Percentiles rank a stretch among this genome's conserved stretches.
These are phyloP conservation scores for Leptomonas pyrrhocoris DNA, from an alignment of 208 protist genomes.

Conservation along the genomic window DNA sequence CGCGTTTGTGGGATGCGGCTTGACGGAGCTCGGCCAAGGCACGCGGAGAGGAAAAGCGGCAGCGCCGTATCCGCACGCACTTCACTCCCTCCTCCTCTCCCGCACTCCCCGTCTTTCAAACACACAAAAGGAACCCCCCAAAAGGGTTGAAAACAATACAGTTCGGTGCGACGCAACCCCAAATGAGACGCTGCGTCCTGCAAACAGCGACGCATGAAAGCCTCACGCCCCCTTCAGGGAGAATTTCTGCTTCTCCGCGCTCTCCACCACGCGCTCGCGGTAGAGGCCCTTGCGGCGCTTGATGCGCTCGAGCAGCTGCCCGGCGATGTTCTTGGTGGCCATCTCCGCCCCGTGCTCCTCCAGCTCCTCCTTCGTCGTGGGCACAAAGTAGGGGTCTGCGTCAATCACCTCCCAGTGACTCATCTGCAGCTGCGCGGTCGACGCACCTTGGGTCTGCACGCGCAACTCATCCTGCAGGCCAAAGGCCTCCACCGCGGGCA, in stretches of 20 bases:
- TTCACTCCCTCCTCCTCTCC: too few species aligned
- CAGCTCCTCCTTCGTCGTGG: slow-evolving; percentile 96
- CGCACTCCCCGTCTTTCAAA: too few species aligned
- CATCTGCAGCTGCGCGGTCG: slow-evolving; percentile 96
- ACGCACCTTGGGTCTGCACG: slow-evolving; percentile 95
- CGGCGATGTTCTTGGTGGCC: slow-evolving; percentile 88
- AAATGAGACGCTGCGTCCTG: too few species aligned
- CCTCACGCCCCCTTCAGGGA: slow-evolving; percentile 84
- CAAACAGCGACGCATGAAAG: too few species aligned
- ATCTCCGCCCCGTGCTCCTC: slow-evolving; percentile 95
- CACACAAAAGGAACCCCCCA: too few species aligned
- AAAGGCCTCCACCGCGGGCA: slow-evolving; percentile 98
- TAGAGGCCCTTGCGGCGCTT: slow-evolving; percentile 88
- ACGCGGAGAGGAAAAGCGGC: too few species aligned
- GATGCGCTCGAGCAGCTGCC: slow-evolving; percentile 80
- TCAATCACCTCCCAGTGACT: slow-evolving; percentile 93
- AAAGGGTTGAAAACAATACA: too few species aligned
- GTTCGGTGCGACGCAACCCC: too few species aligned
- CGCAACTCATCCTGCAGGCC: slow-evolving; percentile 96
- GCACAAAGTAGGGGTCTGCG: slow-evolving; percentile 96
- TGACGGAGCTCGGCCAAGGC: too few species aligned
- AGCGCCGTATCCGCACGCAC: too few species aligned
- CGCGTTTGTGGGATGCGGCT: too few species aligned
- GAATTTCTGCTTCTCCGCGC: slow-evolving; percentile 91
- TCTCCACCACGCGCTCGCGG: slow-evolving; percentile 84